A percentile compares a stretch with the other conserved stretches of the same genome.
Evolutionary conservation across 345 rosid species (phyloP).

Genomic region (Citrus medica): DNA sequence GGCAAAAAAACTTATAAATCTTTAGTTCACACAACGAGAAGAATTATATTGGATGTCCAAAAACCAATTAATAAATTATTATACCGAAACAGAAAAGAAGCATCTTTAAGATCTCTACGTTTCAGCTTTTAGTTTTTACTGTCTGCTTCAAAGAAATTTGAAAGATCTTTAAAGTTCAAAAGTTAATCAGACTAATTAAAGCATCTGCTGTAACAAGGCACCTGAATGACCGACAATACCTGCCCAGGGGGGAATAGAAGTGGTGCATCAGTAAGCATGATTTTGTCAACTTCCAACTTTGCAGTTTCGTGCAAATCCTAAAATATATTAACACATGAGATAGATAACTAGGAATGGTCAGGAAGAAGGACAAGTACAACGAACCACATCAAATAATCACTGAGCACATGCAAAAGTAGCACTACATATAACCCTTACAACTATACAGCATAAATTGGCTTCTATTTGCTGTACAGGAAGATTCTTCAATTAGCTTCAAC

Average conservation of each 20-base stretch:
- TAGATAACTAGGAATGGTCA: neutral
- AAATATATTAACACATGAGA: conserved; percentile 19
- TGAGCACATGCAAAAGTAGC: neutral
- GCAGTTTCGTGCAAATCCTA: conserved; percentile 70
- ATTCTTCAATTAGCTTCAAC: neutral
- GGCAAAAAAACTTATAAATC: neutral
- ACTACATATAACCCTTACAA: neutral
- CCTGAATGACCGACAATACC: conserved; percentile 34
- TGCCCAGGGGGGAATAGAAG: conserved; percentile 92
- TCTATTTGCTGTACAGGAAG: neutral
- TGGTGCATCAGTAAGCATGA: conserved; percentile 92
- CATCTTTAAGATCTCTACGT: neutral
- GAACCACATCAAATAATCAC: neutral
- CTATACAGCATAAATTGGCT: neutral
- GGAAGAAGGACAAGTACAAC: neutral
- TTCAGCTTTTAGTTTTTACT: neutral
- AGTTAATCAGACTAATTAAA: neutral
- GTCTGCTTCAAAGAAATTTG: neutral
- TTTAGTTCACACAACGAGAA: neutral
- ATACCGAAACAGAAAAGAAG: neutral
- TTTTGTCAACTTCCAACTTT: conserved; percentile 66
- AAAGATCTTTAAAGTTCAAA: neutral
- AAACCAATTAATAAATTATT: neutral
- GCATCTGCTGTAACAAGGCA: neutral
- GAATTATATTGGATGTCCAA: neutral